These are phyloP conservation scores for Metschnikowia drakensbergensis DNA, from an alignment of 805 yeast genomes.

Conservation along the genomic window DNA sequence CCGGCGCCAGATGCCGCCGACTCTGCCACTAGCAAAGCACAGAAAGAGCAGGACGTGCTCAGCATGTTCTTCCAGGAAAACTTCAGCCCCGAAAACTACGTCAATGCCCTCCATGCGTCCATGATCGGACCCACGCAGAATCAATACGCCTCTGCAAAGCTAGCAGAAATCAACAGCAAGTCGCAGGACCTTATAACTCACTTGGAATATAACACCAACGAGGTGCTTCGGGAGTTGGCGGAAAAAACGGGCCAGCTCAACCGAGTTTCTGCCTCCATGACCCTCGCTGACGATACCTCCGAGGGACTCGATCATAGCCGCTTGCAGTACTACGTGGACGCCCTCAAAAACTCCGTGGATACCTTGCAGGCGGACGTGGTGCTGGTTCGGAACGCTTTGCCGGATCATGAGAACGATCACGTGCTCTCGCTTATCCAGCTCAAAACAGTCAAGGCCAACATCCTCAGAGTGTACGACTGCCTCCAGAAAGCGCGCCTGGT, in stretches of 20 bases:
- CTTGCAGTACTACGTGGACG: constrained; percentile 62
- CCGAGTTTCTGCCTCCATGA: constrained; percentile 48
- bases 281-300: constrained; percentile 18
- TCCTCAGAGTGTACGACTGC: constrained; percentile 43
- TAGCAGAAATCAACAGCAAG: constrained; percentile 43
- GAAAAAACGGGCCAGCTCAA: constrained; percentile 46
- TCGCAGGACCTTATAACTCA: constrained; percentile 53
- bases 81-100: constrained; percentile 60
- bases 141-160: constrained; percentile 29
- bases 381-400: constrained; percentile 6
- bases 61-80: constrained; percentile 67
- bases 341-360: constrained; percentile 54
- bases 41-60: constrained; percentile 38
- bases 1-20: background rate
- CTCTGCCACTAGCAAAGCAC: background rate
- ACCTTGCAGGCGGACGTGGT: constrained; percentile 39
- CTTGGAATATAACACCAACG: constrained; percentile 59
- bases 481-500: constrained; percentile 30
- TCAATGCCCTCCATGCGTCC: constrained; percentile 56
- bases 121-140: constrained; percentile 22
- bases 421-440: constrained; percentile 42
- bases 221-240: constrained; percentile 52
- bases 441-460: constrained; percentile 42
- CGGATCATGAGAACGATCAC: constrained; percentile 6
- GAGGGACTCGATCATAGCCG: constrained; percentile 41